A percentile compares a stretch with the other conserved stretches of the same genome.
These are phyloP conservation scores for Salix brachista DNA, from an alignment of 345 rosid species.

Conservation along the genomic window DNA sequence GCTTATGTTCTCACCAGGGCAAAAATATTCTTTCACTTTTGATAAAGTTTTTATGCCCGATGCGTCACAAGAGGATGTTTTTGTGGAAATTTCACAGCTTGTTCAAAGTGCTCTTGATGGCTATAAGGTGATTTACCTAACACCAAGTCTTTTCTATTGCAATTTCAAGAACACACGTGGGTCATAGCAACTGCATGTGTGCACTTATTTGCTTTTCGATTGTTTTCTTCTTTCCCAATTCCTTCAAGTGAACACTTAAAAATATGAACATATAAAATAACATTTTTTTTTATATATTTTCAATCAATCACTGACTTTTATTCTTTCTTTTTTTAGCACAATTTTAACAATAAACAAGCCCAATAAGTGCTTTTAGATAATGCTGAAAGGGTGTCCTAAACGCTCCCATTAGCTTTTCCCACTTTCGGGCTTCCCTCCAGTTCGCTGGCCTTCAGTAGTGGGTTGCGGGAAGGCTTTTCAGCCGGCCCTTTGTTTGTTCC, in stretches of 20 bases:
- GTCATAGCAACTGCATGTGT: neutral
- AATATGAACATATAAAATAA: no score
- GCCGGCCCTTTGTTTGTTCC: no score
- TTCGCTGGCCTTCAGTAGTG: no score
- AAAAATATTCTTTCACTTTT: constrained; percentile 76
- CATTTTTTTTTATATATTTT: no score
- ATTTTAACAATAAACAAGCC: no score
- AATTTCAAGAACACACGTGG: neutral
- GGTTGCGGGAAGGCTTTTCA: no score
- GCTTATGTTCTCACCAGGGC: constrained; percentile 45
- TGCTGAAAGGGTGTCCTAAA: no score
- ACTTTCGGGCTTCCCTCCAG: no score
- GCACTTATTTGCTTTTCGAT: neutral
- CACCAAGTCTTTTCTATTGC: neutral
- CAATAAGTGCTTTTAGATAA: no score
- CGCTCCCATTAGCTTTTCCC: no score
- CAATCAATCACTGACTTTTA: no score
- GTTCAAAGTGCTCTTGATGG: constrained; percentile 99
- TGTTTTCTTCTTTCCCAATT: neutral
- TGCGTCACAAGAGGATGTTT: constrained; percentile 77
- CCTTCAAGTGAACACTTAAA: neutral
- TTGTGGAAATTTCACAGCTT: constrained; percentile 90
- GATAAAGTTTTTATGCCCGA: constrained; percentile 80
- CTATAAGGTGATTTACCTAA: constrained; percentile 62
- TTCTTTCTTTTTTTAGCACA: no score